A percentile compares a stretch with the other conserved stretches of the same genome.
phyloP scores from a whole-genome alignment of 2,329 filamentous ascomycete species.

The Parafenestella ontariensis region DNA sequence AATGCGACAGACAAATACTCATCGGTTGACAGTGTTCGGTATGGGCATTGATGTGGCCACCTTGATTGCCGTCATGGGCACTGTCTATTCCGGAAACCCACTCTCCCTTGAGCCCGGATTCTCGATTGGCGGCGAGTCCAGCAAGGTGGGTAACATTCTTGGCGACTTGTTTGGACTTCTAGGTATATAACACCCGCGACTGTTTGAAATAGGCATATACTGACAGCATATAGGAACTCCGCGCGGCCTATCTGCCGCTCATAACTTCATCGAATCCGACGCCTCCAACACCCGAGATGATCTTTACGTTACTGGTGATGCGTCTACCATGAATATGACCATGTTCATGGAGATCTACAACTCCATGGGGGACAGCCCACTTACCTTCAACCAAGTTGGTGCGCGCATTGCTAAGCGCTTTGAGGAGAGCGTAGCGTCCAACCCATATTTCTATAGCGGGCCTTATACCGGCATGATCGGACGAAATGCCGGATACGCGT shows the following conservation, averaged over 20 bases:
- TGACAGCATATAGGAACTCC: slow-evolving; percentile 46
- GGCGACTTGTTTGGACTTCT: slow-evolving; percentile 53
- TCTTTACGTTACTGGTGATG: slow-evolving; percentile 51
- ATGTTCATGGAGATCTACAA: slow-evolving; percentile 56
- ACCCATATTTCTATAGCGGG: slow-evolving; percentile 63
- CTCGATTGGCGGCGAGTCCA: slow-evolving; percentile 55
- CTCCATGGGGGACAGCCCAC: slow-evolving; percentile 18
- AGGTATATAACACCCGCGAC: slow-evolving; percentile 43
- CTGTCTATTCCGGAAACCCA: slow-evolving; percentile 59
- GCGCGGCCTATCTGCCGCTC: slow-evolving; percentile 53
- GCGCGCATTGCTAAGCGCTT: slow-evolving; percentile 51
- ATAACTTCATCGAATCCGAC: slow-evolving; percentile 54
- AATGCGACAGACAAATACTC: background rate
- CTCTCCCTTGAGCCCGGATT: slow-evolving; percentile 59
- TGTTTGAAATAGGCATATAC: background rate
- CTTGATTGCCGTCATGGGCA: slow-evolving; percentile 53
- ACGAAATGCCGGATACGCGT: slow-evolving; percentile 54
- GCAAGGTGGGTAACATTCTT: slow-evolving; percentile 48
- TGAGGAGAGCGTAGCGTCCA: slow-evolving; percentile 57
- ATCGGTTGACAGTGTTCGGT: slow-evolving; percentile 44
- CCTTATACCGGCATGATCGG: slow-evolving; percentile 60
- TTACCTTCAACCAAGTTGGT: slow-evolving; percentile 23
- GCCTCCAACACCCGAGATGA: slow-evolving; percentile 52
- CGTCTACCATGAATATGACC: slow-evolving; percentile 52
- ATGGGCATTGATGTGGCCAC: slow-evolving; percentile 56